Conservation (phyloP, 2,329 filamentous ascomycete genomes). For the Monilinia aucupariae region DNA sequence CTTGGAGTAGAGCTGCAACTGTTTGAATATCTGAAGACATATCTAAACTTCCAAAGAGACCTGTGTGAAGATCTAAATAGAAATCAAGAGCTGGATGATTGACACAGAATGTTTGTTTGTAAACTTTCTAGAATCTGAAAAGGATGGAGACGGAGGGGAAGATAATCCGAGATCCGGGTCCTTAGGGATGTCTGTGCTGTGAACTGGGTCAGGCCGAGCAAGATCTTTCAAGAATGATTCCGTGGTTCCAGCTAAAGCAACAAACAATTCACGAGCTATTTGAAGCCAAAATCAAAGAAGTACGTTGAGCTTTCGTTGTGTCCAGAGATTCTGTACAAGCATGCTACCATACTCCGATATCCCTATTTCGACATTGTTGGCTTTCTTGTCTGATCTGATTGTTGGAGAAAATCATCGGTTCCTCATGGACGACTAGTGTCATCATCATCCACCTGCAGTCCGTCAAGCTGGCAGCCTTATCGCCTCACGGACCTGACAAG, state of each 20-base stretch:
- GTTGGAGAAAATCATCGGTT: conserved; percentile 4
- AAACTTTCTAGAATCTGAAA: conserved; percentile 16
- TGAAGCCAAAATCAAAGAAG: conserved; percentile 8
- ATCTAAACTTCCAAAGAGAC: conserved; percentile 30
- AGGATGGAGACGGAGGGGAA: conserved; percentile 8
- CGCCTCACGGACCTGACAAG: not conserved
- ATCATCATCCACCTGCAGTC: too few relatives aligned
- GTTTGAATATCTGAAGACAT: conserved; percentile 58
- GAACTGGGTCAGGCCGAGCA: not conserved
- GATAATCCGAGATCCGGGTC: conserved; percentile 13
- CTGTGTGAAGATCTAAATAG: conserved; percentile 10
- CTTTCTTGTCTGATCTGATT: conserved; percentile 2
- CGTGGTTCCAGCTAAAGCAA: conserved; percentile 6
- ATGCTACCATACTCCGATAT: not conserved
- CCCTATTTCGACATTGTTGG: not conserved
- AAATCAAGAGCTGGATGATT: conserved; percentile 8
- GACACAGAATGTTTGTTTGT: conserved; percentile 16
- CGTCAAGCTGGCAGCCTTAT: conserved; percentile 3
- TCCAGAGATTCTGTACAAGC: not conserved
- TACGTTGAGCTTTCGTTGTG: conserved; percentile 1
- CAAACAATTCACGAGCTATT: conserved; percentile 12
- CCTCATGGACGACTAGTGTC: conserved; percentile 12
- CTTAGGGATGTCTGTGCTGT: not conserved
- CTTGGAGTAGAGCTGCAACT: conserved; percentile 79
- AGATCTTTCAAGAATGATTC: conserved; percentile 5